phyloP scores from a whole-genome alignment of 495 filamentous ascomycete genomes.

The Neurospora tetrasperma region DNA sequence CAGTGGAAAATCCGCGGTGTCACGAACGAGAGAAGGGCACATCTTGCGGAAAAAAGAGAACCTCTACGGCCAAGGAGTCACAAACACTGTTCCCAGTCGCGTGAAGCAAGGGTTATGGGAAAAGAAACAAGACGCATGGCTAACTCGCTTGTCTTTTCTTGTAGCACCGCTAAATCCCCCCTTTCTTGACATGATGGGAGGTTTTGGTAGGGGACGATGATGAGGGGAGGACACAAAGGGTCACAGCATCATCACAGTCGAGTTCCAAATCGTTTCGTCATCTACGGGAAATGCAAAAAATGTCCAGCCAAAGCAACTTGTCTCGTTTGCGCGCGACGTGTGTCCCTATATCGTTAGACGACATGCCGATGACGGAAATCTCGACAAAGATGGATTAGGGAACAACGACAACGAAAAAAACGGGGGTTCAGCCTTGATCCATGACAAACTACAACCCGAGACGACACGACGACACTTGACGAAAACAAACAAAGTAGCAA shows the following conservation, averaged over 20 bases:
- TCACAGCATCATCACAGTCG: not conserved
- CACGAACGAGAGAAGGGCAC: not conserved
- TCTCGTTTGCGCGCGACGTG: not conserved
- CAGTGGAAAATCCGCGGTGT: not conserved
- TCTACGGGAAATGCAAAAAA: slow-evolving; percentile 1
- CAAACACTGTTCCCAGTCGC: not conserved
- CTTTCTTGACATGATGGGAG: not conserved
- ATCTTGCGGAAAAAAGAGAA: not conserved
- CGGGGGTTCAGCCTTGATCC: not conserved
- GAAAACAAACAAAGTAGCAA: not conserved
- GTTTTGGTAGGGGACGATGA: slow-evolving; percentile 1
- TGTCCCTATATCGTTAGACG: not conserved
- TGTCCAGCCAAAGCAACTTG: not conserved
- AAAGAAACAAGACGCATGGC: not conserved
- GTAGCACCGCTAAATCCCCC: slow-evolving; percentile 24
- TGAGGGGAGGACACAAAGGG: slow-evolving; percentile 1
- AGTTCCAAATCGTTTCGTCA: slow-evolving; percentile 1
- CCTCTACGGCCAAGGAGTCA: not conserved
- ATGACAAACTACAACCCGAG: not conserved
- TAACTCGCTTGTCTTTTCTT: slow-evolving; percentile 1
- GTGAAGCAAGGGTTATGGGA: not conserved
- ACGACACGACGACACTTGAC: not conserved
- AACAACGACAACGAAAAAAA: not conserved
- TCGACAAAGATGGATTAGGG: not conserved
- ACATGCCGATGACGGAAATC: not conserved